Percentiles rank a stretch among this genome's conserved stretches.
Conservation (phyloP, 805 yeast species). For the Sugiyamaella mastotermitis region DNA sequence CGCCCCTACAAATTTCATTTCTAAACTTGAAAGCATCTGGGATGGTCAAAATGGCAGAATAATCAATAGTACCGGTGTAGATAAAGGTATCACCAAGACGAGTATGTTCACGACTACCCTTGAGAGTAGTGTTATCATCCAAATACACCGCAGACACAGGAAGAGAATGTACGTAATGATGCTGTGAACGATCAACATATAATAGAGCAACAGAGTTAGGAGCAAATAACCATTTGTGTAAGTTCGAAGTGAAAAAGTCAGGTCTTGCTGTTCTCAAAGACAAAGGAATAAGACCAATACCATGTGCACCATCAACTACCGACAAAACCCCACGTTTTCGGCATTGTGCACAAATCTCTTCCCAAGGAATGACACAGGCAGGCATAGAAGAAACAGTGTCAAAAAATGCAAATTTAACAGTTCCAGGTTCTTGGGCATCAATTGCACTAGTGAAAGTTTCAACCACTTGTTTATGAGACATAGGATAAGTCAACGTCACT, state of each 20-base stretch:
- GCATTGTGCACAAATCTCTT: slow-evolving; percentile 41
- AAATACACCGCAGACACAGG: slow-evolving; percentile 1
- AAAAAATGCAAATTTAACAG: slow-evolving; percentile 38
- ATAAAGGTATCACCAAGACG: slow-evolving; percentile 39
- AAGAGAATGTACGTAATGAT: slow-evolving; percentile 29
- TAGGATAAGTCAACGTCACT: slow-evolving; percentile 40
- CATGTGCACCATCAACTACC: slow-evolving; percentile 69
- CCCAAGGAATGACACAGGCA: slow-evolving; percentile 52
- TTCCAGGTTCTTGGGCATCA: slow-evolving; percentile 19
- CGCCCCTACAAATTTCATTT: slow-evolving; percentile 47
- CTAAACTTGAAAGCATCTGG: slow-evolving; percentile 49
- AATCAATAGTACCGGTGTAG: slow-evolving; percentile 46
- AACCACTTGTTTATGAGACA: slow-evolving; percentile 38
- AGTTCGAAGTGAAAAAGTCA: slow-evolving; percentile 55
- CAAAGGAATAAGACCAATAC: slow-evolving; percentile 42
- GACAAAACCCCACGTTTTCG: slow-evolving; percentile 43
- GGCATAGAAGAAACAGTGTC: slow-evolving; percentile 65
- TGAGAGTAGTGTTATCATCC: not conserved
- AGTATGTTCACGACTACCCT: slow-evolving; percentile 9
- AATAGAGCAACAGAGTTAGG: slow-evolving; percentile 56
- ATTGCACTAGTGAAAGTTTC: slow-evolving; percentile 22
- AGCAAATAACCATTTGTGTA: slow-evolving; percentile 64
- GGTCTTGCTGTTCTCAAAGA: slow-evolving; percentile 35
- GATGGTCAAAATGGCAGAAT: slow-evolving; percentile 38
- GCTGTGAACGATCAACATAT: slow-evolving; percentile 51